Evolutionary conservation across 768 basidiomycete species (phyloP).

Genomic region (Clitopilus hobsonii): DNA sequence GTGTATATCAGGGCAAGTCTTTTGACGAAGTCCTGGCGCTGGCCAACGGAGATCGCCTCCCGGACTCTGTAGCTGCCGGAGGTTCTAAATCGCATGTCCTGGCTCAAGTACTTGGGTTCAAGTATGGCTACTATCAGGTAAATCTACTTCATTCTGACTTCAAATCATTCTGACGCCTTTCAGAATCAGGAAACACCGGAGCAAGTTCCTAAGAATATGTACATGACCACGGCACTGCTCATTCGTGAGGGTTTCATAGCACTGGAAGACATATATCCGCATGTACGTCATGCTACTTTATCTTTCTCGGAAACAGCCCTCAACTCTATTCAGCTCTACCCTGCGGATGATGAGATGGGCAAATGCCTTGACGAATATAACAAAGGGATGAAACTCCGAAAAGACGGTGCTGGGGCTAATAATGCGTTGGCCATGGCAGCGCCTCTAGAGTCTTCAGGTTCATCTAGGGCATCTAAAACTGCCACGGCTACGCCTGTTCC

Average conservation of each 20-base stretch:
- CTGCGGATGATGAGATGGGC: slow-evolving; percentile 75
- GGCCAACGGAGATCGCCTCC: slow-evolving; percentile 37
- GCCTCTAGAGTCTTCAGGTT: slow-evolving; percentile 55
- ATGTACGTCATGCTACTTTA: slow-evolving; percentile 51
- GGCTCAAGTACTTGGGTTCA: slow-evolving; percentile 96
- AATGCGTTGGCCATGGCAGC: slow-evolving; percentile 85
- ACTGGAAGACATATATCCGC: slow-evolving; percentile 87
- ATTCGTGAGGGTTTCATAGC: slow-evolving; percentile 88
- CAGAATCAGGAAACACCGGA: slow-evolving; percentile 60
- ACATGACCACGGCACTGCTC: slow-evolving; percentile 78
- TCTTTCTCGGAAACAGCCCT: too few relatives aligned
- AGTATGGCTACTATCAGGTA: slow-evolving; percentile 89
- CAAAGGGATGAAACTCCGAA: slow-evolving; percentile 55
- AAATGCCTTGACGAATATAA: slow-evolving; percentile 61
- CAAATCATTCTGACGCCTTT: slow-evolving; percentile 3
- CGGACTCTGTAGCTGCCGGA: slow-evolving; percentile 16
- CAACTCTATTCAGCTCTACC: slow-evolving; percentile 68
- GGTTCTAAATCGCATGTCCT: slow-evolving; percentile 51
- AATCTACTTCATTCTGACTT: slow-evolving; percentile 9
- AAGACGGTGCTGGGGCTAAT: slow-evolving; percentile 65
- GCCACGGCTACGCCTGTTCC: slow-evolving; percentile 22
- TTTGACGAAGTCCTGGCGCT: slow-evolving; percentile 63
- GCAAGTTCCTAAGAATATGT: slow-evolving; percentile 63
- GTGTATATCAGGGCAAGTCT: slow-evolving; percentile 49
- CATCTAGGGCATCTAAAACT: slow-evolving; percentile 28